Evolutionary conservation across 1,284 basidiomycete species (phyloP).

Genomic region (Coniophora puteana): DNA sequence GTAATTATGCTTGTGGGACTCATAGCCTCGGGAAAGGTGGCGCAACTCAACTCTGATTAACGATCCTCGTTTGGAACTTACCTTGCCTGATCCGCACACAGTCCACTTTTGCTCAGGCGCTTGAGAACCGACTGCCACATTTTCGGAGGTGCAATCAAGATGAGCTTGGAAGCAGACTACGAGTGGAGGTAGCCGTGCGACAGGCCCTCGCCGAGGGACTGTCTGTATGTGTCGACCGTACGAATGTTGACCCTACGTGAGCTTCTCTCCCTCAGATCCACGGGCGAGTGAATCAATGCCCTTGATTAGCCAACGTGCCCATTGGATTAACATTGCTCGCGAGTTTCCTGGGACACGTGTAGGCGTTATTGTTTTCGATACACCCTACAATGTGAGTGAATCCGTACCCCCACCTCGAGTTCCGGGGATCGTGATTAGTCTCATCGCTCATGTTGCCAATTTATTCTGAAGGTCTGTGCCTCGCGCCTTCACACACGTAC

Average conservation of each 20-base stretch:
- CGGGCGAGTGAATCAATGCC: slow-evolving; percentile 1
- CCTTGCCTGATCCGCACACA: too few relatives aligned
- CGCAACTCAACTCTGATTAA: slow-evolving; percentile 6
- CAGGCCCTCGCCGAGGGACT: slow-evolving; percentile 45
- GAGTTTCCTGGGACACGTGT: slow-evolving; percentile 55
- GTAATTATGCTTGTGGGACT: slow-evolving; percentile 68
- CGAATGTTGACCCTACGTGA: slow-evolving; percentile 64
- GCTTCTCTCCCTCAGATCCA: slow-evolving; percentile 20
- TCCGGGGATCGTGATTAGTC: slow-evolving; percentile 16
- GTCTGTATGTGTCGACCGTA: slow-evolving; percentile 72
- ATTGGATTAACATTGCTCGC: slow-evolving; percentile 68
- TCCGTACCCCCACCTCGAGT: too few relatives aligned
- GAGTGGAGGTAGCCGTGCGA: slow-evolving; percentile 55
- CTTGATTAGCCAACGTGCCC: slow-evolving; percentile 59
- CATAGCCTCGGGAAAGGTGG: slow-evolving; percentile 67
- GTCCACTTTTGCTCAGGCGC: slow-evolving; percentile 69
- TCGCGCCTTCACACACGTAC: slow-evolving; percentile 46
- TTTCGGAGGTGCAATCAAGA: slow-evolving; percentile 73
- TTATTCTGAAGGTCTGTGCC: slow-evolving; percentile 44
- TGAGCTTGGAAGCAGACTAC: slow-evolving; percentile 50
- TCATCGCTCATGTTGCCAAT: slow-evolving; percentile 10
- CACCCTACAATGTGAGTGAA: slow-evolving; percentile 61
- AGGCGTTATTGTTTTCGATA: slow-evolving; percentile 72
- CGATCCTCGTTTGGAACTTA: too few relatives aligned
- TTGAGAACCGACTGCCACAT: slow-evolving; percentile 51